These are phyloP conservation scores for Plantago ovata DNA, from an alignment of 257 asterid genomes.

Conservation along the genomic window DNA sequence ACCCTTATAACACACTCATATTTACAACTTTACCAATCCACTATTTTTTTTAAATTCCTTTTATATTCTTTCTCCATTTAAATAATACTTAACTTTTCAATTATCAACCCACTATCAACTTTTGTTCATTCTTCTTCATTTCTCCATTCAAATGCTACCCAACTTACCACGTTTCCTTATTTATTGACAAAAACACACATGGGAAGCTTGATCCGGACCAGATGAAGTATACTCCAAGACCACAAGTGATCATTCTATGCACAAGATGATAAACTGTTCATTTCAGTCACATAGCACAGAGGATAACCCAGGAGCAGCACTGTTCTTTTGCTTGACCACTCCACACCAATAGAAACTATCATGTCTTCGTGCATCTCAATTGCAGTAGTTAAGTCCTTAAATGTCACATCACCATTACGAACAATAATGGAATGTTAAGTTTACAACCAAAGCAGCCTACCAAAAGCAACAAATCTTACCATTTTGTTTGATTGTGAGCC, in stretches of 20 bases:
- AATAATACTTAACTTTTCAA: too few relatives aligned
- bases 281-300: background rate
- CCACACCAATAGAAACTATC: background rate
- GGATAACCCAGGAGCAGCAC: background rate
- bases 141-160: too few relatives aligned
- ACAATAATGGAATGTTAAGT: background rate
- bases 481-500: constrained; percentile 92
- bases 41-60: too few relatives aligned
- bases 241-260: background rate
- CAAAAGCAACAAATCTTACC: constrained; percentile 40
- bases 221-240: background rate
- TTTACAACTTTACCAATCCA: too few relatives aligned
- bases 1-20: too few relatives aligned
- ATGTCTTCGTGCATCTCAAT: background rate
- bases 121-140: too few relatives aligned
- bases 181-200: too few relatives aligned
- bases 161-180: too few relatives aligned
- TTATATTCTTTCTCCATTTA: too few relatives aligned
- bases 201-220: too few relatives aligned
- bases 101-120: too few relatives aligned
- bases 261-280: constrained; percentile 9
- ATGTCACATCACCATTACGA: constrained; percentile 2
- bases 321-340: background rate
- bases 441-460: constrained; percentile 9
- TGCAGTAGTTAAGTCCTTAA: background rate